These are phyloP conservation scores for Pyracantha coccinea DNA, from an alignment of 331 rosid species.

Conservation along the genomic window DNA sequence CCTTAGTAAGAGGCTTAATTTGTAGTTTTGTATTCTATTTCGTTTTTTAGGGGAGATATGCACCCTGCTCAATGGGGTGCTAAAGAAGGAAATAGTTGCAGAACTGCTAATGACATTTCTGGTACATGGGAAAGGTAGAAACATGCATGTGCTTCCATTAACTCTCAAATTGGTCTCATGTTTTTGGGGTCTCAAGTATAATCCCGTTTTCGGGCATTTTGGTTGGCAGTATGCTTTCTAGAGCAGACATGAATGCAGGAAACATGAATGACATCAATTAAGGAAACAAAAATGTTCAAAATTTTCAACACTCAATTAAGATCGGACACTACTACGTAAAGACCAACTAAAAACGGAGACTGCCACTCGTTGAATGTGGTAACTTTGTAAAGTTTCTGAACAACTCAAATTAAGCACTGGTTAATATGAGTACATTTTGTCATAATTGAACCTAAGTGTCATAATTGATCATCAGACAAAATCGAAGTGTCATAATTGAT, in stretches of 20 bases:
- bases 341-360: too few species aligned
- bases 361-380: too few species aligned
- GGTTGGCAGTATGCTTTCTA: conserved; percentile 59
- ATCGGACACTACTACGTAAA: too few species aligned
- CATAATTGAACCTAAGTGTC: too few species aligned
- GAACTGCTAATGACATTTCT: conserved; percentile 68
- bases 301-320: too few species aligned
- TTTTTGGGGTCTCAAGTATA: neutral
- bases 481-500: too few species aligned
- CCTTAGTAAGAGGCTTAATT: neutral
- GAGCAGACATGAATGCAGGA: conserved; percentile 51
- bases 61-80: conserved; percentile 92
- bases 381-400: too few species aligned
- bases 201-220: neutral
- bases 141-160: neutral
- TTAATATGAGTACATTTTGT: too few species aligned
- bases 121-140: conserved; percentile 76
- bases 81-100: conserved; percentile 86
- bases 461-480: too few species aligned
- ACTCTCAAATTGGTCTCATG: conserved; percentile 3
- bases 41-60: conserved; percentile 66
- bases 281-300: too few species aligned
- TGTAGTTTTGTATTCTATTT: neutral
- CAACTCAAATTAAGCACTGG: too few species aligned
- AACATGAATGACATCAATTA: too few species aligned